phyloP scores from a whole-genome alignment of 257 asterid genomes.

The Sherardia arvensis region DNA sequence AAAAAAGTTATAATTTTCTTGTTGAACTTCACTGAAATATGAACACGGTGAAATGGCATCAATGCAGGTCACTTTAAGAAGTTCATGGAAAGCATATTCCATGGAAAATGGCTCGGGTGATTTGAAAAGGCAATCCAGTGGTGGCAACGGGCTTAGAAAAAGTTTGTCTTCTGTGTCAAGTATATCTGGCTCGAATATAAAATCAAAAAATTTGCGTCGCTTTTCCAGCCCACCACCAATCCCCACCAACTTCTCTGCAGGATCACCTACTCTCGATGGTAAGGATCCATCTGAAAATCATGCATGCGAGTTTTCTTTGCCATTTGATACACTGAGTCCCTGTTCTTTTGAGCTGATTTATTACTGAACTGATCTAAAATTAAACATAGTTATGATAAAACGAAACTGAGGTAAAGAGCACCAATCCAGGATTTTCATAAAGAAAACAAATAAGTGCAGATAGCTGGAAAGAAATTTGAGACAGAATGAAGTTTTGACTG shows the following conservation, averaged over 20 bases:
- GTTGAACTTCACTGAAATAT: background rate
- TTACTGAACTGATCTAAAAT: too few species aligned
- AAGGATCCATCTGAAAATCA: background rate
- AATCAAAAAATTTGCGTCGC: constrained; percentile 14
- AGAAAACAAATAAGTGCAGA: too few species aligned
- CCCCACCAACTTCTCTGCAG: constrained; percentile 9
- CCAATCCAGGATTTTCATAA: too few species aligned
- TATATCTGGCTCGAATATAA: constrained; percentile 7
- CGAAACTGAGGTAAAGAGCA: background rate
- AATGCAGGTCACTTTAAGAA: constrained; percentile 21
- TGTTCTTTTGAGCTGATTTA: background rate
- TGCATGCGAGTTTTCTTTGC: background rate
- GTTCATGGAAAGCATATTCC: constrained; percentile 29
- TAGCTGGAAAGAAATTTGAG: background rate
- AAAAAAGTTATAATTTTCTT: too few species aligned
- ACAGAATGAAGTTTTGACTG: background rate
- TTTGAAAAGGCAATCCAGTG: constrained; percentile 11
- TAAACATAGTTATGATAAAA: background rate
- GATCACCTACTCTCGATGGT: constrained; percentile 18
- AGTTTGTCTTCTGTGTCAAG: constrained; percentile 18
- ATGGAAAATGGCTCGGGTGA: constrained; percentile 11
- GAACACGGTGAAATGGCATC: background rate
- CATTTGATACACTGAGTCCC: background rate
- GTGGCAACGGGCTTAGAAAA: constrained; percentile 15
- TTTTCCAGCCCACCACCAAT: constrained; percentile 21